Conservation (phyloP, 805 yeast species). For the Kurtzmaniella cleridarum region DNA sequence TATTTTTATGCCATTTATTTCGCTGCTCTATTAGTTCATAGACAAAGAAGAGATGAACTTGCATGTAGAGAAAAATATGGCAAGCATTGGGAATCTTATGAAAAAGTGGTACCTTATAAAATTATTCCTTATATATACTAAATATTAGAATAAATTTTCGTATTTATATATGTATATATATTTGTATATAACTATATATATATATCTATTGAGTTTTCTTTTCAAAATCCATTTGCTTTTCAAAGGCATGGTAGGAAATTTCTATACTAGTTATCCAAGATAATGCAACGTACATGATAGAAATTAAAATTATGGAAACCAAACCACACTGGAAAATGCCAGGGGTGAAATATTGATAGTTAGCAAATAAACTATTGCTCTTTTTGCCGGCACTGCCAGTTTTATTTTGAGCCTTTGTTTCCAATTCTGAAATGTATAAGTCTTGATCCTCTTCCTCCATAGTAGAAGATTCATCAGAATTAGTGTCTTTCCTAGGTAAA, state of each 20-base stretch:
- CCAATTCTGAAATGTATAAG: constrained; percentile 17
- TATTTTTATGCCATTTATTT: constrained; percentile 85
- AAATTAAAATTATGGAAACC: constrained; percentile 56
- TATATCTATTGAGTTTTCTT: constrained; percentile 39
- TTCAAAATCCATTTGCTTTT: constrained; percentile 53
- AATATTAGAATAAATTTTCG: constrained; percentile 2
- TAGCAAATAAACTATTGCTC: constrained; percentile 47
- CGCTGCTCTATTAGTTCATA: constrained; percentile 74
- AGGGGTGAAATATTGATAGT: constrained; percentile 68
- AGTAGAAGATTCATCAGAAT: constrained; percentile 26
- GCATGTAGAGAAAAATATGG: constrained; percentile 87
- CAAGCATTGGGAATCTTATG: constrained; percentile 79
- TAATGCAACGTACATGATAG: constrained; percentile 56
- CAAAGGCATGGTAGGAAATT: constrained; percentile 79
- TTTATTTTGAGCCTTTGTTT: constrained; percentile 1
- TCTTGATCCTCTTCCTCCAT: constrained; percentile 20
- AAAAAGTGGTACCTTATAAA: constrained; percentile 75
- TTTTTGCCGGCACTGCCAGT: constrained; percentile 3
- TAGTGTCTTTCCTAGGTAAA: constrained; percentile 8
- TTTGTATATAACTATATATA: neutral
- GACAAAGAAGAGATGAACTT: constrained; percentile 88
- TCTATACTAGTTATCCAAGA: constrained; percentile 67
- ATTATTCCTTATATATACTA: constrained; percentile 85
- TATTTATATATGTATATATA: neutral
- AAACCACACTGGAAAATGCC: constrained; percentile 76